A percentile compares a stretch with the other conserved stretches of the same genome.
Conservation (phyloP, 2,329 filamentous ascomycete genomes). For the Cladosporium austrohemisphaericum region DNA sequence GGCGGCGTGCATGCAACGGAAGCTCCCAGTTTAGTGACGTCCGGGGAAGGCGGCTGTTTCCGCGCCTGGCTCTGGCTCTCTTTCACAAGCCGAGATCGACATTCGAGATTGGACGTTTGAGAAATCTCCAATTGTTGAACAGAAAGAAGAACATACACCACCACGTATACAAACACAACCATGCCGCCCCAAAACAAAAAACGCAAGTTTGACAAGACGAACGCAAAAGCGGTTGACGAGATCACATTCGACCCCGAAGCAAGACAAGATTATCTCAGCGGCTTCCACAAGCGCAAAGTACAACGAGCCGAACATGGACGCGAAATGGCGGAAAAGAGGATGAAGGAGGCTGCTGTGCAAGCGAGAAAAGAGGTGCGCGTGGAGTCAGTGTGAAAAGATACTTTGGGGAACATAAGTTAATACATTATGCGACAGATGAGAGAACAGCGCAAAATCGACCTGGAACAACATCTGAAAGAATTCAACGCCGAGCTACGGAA, state of each 20-base stretch:
- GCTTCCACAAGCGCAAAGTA: constrained; percentile 93
- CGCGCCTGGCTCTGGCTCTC: background rate
- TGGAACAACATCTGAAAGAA: constrained; percentile 75
- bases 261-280: constrained; percentile 83
- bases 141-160: constrained; percentile 1
- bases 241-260: constrained; percentile 79
- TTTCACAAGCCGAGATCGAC: constrained; percentile 15
- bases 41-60: background rate
- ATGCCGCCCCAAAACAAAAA: constrained; percentile 8
- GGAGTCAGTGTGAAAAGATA: too few species aligned
- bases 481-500: constrained; percentile 68
- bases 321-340: constrained; percentile 72
- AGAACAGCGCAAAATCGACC: constrained; percentile 74
- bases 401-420: background rate
- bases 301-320: constrained; percentile 81
- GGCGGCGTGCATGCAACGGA: constrained; percentile 2
- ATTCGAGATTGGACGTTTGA: constrained; percentile 5
- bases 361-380: constrained; percentile 68
- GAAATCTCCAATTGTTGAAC: background rate
- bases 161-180: constrained; percentile 12
- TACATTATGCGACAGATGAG: constrained; percentile 59
- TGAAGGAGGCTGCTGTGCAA: constrained; percentile 70
- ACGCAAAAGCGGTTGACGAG: constrained; percentile 56
- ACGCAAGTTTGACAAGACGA: constrained; percentile 6
- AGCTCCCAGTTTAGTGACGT: constrained; percentile 13